phyloP scores from a whole-genome alignment of 2,329 filamentous ascomycete genomes.

The Cryphonectria carpinicola region DNA sequence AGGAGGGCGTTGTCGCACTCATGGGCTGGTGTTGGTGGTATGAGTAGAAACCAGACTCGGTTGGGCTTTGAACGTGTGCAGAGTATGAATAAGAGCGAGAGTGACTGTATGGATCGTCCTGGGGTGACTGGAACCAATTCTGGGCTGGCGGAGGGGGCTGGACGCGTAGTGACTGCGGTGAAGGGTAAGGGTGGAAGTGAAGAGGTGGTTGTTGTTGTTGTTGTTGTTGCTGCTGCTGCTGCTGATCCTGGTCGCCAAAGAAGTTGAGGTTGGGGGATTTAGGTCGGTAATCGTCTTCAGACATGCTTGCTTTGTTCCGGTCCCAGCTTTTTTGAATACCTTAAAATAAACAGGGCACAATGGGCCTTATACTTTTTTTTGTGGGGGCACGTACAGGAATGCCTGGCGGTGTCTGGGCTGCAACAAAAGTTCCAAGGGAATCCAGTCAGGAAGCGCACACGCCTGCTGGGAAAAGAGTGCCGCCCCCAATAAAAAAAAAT shows the following conservation, averaged over 20 bases:
- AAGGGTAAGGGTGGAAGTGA: background rate
- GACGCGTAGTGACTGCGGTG: slow-evolving; percentile 16
- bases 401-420: slow-evolving; percentile 1
- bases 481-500: background rate
- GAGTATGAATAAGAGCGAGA: slow-evolving; percentile 29
- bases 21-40: slow-evolving; percentile 23
- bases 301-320: slow-evolving; percentile 21
- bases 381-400: slow-evolving; percentile 6
- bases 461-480: background rate
- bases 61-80: slow-evolving; percentile 26
- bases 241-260: slow-evolving; percentile 27
- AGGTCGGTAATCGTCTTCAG: slow-evolving; percentile 54
- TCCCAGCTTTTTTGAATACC: slow-evolving; percentile 1
- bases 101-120: slow-evolving; percentile 22
- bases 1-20: slow-evolving; percentile 20
- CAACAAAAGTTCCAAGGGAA: background rate
- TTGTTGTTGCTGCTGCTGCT: slow-evolving; percentile 29
- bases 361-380: slow-evolving; percentile 14
- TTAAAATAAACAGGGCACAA: slow-evolving; percentile 4
- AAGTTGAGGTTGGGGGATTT: slow-evolving; percentile 58
- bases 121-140: slow-evolving; percentile 27
- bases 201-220: background rate
- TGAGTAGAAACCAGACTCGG: slow-evolving; percentile 22
- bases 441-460: background rate
- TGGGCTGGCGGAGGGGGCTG: slow-evolving; percentile 19